Percentiles rank a stretch among this genome's conserved stretches.
Evolutionary conservation across 257 asterid species (phyloP).

Genomic region (Craterostigma plantagineum): DNA sequence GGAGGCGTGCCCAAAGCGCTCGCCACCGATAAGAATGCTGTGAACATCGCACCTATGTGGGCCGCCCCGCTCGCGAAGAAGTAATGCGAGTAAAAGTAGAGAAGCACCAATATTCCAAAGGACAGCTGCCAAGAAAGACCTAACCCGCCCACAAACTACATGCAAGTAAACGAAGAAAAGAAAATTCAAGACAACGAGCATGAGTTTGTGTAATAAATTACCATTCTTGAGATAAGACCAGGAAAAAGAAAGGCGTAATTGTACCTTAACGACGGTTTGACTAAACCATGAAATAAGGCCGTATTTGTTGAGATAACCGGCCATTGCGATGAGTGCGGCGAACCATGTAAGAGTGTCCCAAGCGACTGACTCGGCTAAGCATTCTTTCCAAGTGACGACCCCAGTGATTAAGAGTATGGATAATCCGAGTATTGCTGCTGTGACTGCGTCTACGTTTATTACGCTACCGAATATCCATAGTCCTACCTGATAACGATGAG

Average conservation of each 20-base stretch:
- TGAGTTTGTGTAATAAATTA: too few species aligned
- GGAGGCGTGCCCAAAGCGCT: constrained; percentile 90
- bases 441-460: constrained; percentile 83
- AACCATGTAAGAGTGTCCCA: constrained; percentile 99
- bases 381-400: constrained; percentile 96
- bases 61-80: constrained; percentile 99
- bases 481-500: constrained; percentile 73
- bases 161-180: constrained; percentile 5
- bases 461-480: constrained; percentile 84
- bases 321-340: constrained; percentile 99
- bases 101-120: constrained; percentile 79
- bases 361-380: constrained; percentile 95
- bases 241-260: background rate
- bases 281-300: constrained; percentile 98
- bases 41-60: constrained; percentile 96
- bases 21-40: constrained; percentile 85
- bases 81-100: constrained; percentile 92
- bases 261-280: constrained; percentile 85
- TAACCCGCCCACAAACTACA: constrained; percentile 83
- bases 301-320: constrained; percentile 88
- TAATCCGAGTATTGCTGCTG: constrained; percentile 90
- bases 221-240: too few species aligned
- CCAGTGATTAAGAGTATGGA: constrained; percentile 79
- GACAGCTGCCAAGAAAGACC: constrained; percentile 97
- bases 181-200: too few species aligned